Evolutionary conservation across 2,329 filamentous ascomycete species (phyloP), one percentile per base, ranked within the genome.

Genomic region (Ophiostoma tasmaniense): DNA sequence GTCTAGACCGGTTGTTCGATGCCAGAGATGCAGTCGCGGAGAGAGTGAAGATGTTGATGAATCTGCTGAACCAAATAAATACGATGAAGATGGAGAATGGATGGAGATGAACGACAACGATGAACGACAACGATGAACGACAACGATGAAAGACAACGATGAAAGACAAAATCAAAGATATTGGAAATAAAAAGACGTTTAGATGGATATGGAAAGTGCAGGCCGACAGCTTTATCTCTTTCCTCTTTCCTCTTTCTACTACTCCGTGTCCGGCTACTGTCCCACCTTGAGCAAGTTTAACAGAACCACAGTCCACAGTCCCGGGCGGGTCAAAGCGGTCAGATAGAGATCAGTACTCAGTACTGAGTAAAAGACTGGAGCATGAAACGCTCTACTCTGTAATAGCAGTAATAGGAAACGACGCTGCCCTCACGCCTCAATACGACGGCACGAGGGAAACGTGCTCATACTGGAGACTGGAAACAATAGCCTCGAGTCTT

Each of bases 381-480:
- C 25, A 61, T 61, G 55, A 61, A 61, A 61, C 55, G 25, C 55
- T 28, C 22, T 61, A 33, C 30, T 33, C 3, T 3, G 30, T 33
- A 61, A 17, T 55, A 55, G 52, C 11, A 59, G 6, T 33, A 33
- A 33, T 33, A 33, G 33, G 55, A 61, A 33, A 17, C 55, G 25
- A 61, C 55, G 55, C 25, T 61, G 55, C 30, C 22, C 3, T 61
- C n/a, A n/a, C n/a, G n/a, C n/a, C n/a, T n/a, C 55, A 28, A 61
- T 61, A 62, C 59, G 59, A 62, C 62, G 62, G n/a, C 62, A 66
- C 37, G 35, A 28, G 5, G 17, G 28, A 66, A 66, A 66, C 64
- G 30, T 66, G 65, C 65, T 66, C 65, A 66, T 50, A 50, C 64
- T 66, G 30, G 22, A 61, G 30, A 50, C 64, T 66, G 30, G 22